phyloP scores from a whole-genome alignment of 768 basidiomycete genomes.

The Mycena galopus region DNA sequence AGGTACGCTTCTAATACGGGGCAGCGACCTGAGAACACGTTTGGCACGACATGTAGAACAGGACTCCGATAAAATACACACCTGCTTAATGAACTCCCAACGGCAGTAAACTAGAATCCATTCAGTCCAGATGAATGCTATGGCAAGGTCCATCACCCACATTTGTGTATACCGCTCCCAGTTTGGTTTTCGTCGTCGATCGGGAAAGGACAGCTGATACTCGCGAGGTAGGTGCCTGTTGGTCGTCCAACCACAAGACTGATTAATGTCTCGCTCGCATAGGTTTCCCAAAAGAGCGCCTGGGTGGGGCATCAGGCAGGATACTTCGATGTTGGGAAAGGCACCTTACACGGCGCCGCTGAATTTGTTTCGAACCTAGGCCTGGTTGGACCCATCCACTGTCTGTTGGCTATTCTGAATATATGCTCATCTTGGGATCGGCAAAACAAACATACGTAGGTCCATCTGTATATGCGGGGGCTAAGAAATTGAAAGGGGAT shows the following conservation, averaged over 20 bases:
- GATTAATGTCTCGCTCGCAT: conserved; percentile 13
- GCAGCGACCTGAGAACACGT: conserved; percentile 1
- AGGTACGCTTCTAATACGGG: conserved; percentile 13
- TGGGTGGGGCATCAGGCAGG: not conserved
- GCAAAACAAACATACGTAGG: conserved; percentile 1
- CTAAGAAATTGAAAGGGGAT: no score
- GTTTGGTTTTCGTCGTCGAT: not conserved
- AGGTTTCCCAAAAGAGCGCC: conserved; percentile 26
- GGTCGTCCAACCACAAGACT: conserved; percentile 19
- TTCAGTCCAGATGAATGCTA: no score
- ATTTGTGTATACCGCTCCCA: no score
- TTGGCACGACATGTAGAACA: not conserved
- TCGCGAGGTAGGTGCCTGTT: not conserved
- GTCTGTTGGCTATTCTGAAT: not conserved
- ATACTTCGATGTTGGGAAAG: not conserved
- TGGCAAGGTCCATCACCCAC: no score
- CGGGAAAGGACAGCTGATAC: conserved; percentile 23
- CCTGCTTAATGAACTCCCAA: conserved; percentile 24
- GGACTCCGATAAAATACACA: not conserved
- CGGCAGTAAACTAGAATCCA: conserved; percentile 11
- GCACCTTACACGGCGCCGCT: conserved; percentile 1
- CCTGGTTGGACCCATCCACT: not conserved
- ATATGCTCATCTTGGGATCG: not conserved
- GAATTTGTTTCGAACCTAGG: not conserved
- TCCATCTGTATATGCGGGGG: not conserved